Base-by-base conservation (phyloP, 345 rosid genomes). In the Psidium friedrichsthalianum region DNA sequence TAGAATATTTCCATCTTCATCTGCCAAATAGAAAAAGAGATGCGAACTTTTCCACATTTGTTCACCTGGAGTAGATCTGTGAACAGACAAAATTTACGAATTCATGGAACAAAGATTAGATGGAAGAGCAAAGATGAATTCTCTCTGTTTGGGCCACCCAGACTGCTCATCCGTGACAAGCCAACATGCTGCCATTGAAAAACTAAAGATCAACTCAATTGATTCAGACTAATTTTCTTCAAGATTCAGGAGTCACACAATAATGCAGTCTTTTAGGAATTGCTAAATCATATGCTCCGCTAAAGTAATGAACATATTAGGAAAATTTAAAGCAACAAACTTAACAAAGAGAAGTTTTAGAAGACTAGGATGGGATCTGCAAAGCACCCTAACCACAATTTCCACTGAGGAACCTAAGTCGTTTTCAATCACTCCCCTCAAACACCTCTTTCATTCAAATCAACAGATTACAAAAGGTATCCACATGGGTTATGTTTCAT, bases 1-100 rank as follows among this genome's bases (percentile, higher is more conserved):
- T 47, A 96, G 76, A 86, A 92, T 88, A 90, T 90, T 91, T 57
- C 93, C 95, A 84, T 89, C 93, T 91, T 97, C 99, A 90, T 96
- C 95, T 56, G 94, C 95, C 90, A 97, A 32, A 89, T 97, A 97
- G 92, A 97, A 96, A 89, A 93, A 96, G 76, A 96, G 92, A 88
- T 96, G 94, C 40, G 61, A 93, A 36, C 53, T 91, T 89, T 87
- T 91, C 94, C 86, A 86, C 86, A 89, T 89, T 78, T 94, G 93
- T 13, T 92, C 92, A 84, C 87, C 86, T 91, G 82, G 36, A 83
- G 86, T 88, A 52, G 92, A 87, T 83, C 92, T 91, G 89, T 83
- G 47, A 18, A 69, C 36, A 69, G 24, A 69, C 47, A 69, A 32
- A 69, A 69, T 69, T 32, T 69, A 69, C 78, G 18, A 69, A 32